These are phyloP conservation scores for Verticillium dahliae DNA, from an alignment of 2,329 filamentous ascomycete species.

Conservation along the genomic window DNA sequence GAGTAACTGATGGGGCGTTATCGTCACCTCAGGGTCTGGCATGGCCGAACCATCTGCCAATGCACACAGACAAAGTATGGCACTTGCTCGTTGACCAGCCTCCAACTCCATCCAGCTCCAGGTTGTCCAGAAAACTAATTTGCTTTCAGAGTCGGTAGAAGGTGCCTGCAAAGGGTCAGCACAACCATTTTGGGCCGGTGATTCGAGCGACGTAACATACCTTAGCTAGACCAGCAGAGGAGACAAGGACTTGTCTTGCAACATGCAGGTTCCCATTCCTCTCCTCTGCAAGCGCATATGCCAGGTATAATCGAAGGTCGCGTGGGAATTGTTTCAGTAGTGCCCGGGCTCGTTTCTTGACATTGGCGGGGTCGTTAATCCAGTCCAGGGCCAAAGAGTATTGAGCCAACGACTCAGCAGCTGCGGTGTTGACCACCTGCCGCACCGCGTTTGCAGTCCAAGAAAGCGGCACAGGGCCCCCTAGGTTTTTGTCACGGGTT, in stretches of 20 bases:
- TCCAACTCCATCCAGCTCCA: slow-evolving; percentile 65
- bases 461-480: slow-evolving; percentile 27
- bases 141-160: slow-evolving; percentile 3
- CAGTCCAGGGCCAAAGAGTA: slow-evolving; percentile 67
- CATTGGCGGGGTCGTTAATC: slow-evolving; percentile 41
- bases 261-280: slow-evolving; percentile 48
- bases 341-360: slow-evolving; percentile 65
- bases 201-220: slow-evolving; percentile 15
- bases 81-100: slow-evolving; percentile 22
- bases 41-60: slow-evolving; percentile 21
- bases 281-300: slow-evolving; percentile 68
- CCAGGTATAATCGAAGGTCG: slow-evolving; percentile 66
- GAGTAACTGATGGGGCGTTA: slow-evolving; percentile 36
- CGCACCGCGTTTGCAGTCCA: slow-evolving; percentile 51
- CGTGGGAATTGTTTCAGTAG: slow-evolving; percentile 63
- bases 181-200: no score
- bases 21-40: slow-evolving; percentile 7
- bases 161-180: not conserved
- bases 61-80: slow-evolving; percentile 32
- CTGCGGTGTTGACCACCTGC: slow-evolving; percentile 41
- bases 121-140: slow-evolving; percentile 45
- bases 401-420: slow-evolving; percentile 51
- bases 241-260: slow-evolving; percentile 59
- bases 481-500: slow-evolving; percentile 11
- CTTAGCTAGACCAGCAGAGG: slow-evolving; percentile 43